phyloP scores from a whole-genome alignment of 2,329 filamentous ascomycete species.

The Xylariaceae sp. region DNA sequence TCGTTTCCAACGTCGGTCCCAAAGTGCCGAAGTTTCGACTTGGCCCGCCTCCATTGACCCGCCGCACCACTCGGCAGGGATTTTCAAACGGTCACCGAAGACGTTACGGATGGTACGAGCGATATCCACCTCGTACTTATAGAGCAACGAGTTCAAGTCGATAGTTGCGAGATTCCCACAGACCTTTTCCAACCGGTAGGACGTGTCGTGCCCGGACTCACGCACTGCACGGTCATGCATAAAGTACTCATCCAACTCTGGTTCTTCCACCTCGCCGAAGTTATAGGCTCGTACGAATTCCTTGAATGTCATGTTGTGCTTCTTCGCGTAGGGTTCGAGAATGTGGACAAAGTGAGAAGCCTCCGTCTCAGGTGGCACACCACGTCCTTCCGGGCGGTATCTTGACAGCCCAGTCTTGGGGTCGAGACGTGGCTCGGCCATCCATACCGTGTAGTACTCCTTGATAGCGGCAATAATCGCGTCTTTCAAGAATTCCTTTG shows the following conservation, averaged over 20 bases:
- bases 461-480: slow-evolving; percentile 91
- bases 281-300: slow-evolving; percentile 92
- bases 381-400: slow-evolving; percentile 77
- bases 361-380: slow-evolving; percentile 89
- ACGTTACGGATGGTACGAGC: slow-evolving; percentile 76
- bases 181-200: slow-evolving; percentile 84
- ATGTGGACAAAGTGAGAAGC: slow-evolving; percentile 82
- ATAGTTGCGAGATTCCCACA: slow-evolving; percentile 89
- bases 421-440: slow-evolving; percentile 71
- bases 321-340: slow-evolving; percentile 75
- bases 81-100: slow-evolving; percentile 77
- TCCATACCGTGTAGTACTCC: slow-evolving; percentile 91
- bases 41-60: slow-evolving; percentile 63
- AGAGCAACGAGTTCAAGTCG: slow-evolving; percentile 89
- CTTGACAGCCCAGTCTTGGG: slow-evolving; percentile 73
- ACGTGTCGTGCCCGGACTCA: slow-evolving; percentile 95
- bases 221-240: slow-evolving; percentile 92
- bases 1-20: slow-evolving; percentile 84
- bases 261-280: slow-evolving; percentile 67
- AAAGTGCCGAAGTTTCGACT: slow-evolving; percentile 76
- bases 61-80: slow-evolving; percentile 78
- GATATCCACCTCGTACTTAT: slow-evolving; percentile 97
- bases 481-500: slow-evolving; percentile 73
- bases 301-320: slow-evolving; percentile 75
- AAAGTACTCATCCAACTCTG: slow-evolving; percentile 92